These are phyloP conservation scores for Kodamaea derodonti DNA, from an alignment of 1,139 yeast genomes.

Conservation along the genomic window DNA sequence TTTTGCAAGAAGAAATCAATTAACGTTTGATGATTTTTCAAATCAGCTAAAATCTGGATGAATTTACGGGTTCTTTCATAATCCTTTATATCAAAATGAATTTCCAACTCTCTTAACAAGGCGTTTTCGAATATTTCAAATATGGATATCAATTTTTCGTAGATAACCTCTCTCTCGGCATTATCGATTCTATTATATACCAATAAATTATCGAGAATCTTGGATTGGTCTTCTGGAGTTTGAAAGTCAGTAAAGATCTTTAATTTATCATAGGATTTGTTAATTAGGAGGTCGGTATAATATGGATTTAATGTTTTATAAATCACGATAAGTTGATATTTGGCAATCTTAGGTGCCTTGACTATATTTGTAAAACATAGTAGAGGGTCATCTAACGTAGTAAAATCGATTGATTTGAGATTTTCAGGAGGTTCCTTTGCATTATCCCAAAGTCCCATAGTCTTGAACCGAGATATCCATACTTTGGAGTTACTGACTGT, in stretches of 20 bases:
- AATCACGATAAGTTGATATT: slow-evolving; percentile 39
- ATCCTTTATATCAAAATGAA: slow-evolving; percentile 52
- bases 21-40: slow-evolving; percentile 42
- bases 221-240: slow-evolving; percentile 49
- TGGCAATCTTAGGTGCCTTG: slow-evolving; percentile 39
- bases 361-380: slow-evolving; percentile 38
- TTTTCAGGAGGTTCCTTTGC: slow-evolving; percentile 11
- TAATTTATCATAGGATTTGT: slow-evolving; percentile 45
- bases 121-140: slow-evolving; percentile 74
- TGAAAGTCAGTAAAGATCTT: slow-evolving; percentile 44
- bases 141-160: slow-evolving; percentile 52
- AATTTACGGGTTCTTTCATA: slow-evolving; percentile 32
- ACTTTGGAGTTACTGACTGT: slow-evolving; percentile 37
- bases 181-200: slow-evolving; percentile 39
- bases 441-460: slow-evolving; percentile 47
- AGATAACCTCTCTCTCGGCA: slow-evolving; percentile 29
- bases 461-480: slow-evolving; percentile 51
- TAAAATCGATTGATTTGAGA: slow-evolving; percentile 7
- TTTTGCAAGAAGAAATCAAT: slow-evolving; percentile 47
- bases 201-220: slow-evolving; percentile 37
- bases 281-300: slow-evolving; percentile 44
- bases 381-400: slow-evolving; percentile 26
- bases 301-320: slow-evolving; percentile 42
- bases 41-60: slow-evolving; percentile 32
- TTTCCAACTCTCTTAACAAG: slow-evolving; percentile 65